Base-by-base conservation (phyloP, 2,329 filamentous ascomycete species). In the Arthrobotrys sphaeroides region DNA sequence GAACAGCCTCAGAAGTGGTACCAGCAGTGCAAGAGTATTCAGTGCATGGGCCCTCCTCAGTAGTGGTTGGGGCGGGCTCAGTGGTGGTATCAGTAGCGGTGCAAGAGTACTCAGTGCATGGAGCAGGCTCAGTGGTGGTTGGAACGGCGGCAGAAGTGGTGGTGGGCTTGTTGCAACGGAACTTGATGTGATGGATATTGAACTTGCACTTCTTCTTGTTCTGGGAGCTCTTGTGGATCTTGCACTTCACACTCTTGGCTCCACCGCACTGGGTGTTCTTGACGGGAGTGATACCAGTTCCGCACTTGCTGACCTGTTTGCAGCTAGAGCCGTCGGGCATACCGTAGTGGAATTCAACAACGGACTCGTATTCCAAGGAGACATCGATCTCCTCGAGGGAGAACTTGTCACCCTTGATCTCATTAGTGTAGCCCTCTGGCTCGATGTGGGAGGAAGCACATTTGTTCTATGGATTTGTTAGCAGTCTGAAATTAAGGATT, bases 251-350 rank as follows among this genome's bases (percentile, higher is more conserved):
- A 70, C 88, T 89, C 82, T 87, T 92, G 78, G 94, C 94, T 83
- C 94, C 94, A 88, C 93, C 94, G 82, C 94, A 98, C 86, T 97
- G 93, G 76, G 85, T 88, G 87, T 97, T 97, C 84, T 88, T 84
- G 80, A 97, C 86, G 51, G 87, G 87, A 72, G 88, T 90, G 80
- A 92, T 92, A 13, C 86, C 84, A 66, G 86, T 84, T 78, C 86
- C 88, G 87, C 92, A 96, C 61, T 85, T 81, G 78, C 87, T 85
- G 77, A 88, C 89, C 80, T 96, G 91, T 85, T 91, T 94, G 89
- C 94, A 98, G 74, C 83, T 88, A 12, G 88, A 90, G 79, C 91
- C 91, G 82, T 94, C 92, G 1, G 89, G 87, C 93, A 97, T 96
- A 80, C 86, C 87, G 84, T 94, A 97, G 85, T 92, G 87, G 85